These are phyloP conservation scores for Pseudocohnilembus persalinus DNA, from an alignment of 169 alveolate species.

Conservation along the genomic window DNA sequence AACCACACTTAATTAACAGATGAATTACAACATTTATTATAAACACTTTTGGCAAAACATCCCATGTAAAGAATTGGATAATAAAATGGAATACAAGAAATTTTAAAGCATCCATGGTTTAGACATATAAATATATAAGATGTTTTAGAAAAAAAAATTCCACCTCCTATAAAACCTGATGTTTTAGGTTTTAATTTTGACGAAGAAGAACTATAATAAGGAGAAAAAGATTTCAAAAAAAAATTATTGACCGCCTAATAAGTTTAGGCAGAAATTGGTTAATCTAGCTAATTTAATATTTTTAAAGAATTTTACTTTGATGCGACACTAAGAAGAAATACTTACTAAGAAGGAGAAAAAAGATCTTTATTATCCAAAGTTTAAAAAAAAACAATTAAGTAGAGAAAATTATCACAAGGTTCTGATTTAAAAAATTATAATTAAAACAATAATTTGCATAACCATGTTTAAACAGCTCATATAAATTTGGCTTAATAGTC, in stretches of 20 bases:
- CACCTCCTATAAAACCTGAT: slow-evolving; percentile 46
- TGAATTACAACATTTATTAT: slow-evolving; percentile 39
- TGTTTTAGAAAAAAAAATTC: slow-evolving; percentile 30
- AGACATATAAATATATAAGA: slow-evolving; percentile 33
- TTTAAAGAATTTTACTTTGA: slow-evolving; percentile 23
- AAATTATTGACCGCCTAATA: not conserved
- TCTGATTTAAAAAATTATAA: too few species aligned
- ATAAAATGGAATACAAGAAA: slow-evolving; percentile 49
- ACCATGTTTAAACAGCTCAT: too few species aligned
- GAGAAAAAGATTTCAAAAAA: slow-evolving; percentile 35
- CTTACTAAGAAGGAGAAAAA: not conserved
- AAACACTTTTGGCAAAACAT: slow-evolving; percentile 43
- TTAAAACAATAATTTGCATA: too few species aligned
- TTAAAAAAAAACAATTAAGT: too few species aligned
- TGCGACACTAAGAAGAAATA: not conserved
- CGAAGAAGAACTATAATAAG: slow-evolving; percentile 39
- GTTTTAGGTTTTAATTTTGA: slow-evolving; percentile 41
- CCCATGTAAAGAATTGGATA: slow-evolving; percentile 47
- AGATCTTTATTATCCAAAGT: too few species aligned
- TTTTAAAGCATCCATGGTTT: slow-evolving; percentile 53
- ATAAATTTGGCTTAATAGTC: too few species aligned
- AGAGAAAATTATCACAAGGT: too few species aligned
- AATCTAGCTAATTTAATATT: not conserved
- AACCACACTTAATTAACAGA: slow-evolving; percentile 21
- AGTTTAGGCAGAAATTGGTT: not conserved